Conservation (phyloP, 106 monocot species). For the Phalaenopsis equestris region DNA sequence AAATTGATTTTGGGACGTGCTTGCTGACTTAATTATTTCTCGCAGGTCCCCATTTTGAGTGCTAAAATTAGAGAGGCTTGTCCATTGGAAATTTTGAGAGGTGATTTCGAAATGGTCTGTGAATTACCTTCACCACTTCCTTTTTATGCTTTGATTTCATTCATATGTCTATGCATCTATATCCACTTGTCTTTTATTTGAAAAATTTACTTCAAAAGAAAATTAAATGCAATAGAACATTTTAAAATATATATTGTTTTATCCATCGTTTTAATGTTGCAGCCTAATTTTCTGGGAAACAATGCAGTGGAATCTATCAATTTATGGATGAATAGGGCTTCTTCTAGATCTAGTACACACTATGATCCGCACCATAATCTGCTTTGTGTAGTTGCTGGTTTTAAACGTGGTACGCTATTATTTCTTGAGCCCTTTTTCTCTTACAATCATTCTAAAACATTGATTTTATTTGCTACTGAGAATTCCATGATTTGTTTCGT, state of each 20-base stretch:
- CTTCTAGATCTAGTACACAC: constrained; percentile 84
- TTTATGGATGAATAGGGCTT: constrained; percentile 88
- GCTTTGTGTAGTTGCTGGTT: constrained; percentile 74
- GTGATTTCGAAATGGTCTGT: constrained; percentile 56
- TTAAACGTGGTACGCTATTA: constrained; percentile 56
- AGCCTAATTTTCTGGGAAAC: constrained; percentile 56
- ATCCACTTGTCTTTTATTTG: neutral
- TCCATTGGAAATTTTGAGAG: constrained; percentile 38
- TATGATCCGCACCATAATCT: constrained; percentile 97
- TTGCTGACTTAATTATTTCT: constrained; percentile 16
- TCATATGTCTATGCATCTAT: constrained; percentile 1
- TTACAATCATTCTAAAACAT: neutral
- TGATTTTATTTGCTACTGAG: neutral
- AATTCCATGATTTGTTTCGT: neutral
- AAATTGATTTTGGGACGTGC: neutral
- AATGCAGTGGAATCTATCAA: constrained; percentile 64
- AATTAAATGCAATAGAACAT: neutral
- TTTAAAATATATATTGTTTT: neutral
- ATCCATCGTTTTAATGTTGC: constrained; percentile 15
- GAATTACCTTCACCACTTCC: constrained; percentile 5
- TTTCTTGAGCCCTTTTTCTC: neutral
- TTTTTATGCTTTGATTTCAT: neutral
- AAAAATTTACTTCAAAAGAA: neutral
- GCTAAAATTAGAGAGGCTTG: constrained; percentile 43
- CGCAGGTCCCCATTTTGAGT: constrained; percentile 74